Base-by-base conservation (phyloP, 805 yeast species). In the Metschnikowia koreensis region DNA sequence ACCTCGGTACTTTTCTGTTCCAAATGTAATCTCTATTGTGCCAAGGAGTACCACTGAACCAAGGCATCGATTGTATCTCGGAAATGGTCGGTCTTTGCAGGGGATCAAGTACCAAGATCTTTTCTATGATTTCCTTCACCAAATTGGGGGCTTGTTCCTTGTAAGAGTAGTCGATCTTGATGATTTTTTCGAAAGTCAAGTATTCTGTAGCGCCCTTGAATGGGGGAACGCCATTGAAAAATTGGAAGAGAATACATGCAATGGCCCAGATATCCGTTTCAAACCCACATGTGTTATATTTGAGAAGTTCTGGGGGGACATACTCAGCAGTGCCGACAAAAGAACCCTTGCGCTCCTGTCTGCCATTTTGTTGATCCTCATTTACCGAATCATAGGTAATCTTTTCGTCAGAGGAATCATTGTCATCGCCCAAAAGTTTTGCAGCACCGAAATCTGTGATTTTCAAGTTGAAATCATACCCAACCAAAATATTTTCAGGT, bases 391-490 rank as follows among this genome's bases (percentile, higher is more conserved):
- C 66, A 54, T 67, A 69, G 50, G 70, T 75, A 31, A 72, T 65
- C 11, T 61, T 63, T 17, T 67, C 71, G 28, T 60, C 64, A 8
- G 59, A 58, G 15, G 65, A 66, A 38, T 80, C 81, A 45, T 64
- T 65, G 34, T 51, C 46, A 22, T 59, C 58, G 16, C 71, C 76
- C 13, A 89, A 70, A 6, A 89, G 73, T 66, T 89, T 90, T 1
- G 98, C 99, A n/a, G 98, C 96, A 10, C 99, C 99, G 68, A 94
- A 94, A 70, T 94, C 99, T 1, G 98, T 94, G 51, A 94, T 85
- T 80, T 92, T 90, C 53, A 94, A 71, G 61, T 89, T 85, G 81
- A 92, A 89, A 50, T 89, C 94, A 54, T 83, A 83, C 63, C 88
- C 93, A 44, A 94, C 80, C 59, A 93, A 68, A 45, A 93, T 87